Percentiles rank a stretch among this genome's conserved stretches.
Conservation (phyloP, 1,284 basidiomycete genomes). For the Pterula multifida region DNA sequence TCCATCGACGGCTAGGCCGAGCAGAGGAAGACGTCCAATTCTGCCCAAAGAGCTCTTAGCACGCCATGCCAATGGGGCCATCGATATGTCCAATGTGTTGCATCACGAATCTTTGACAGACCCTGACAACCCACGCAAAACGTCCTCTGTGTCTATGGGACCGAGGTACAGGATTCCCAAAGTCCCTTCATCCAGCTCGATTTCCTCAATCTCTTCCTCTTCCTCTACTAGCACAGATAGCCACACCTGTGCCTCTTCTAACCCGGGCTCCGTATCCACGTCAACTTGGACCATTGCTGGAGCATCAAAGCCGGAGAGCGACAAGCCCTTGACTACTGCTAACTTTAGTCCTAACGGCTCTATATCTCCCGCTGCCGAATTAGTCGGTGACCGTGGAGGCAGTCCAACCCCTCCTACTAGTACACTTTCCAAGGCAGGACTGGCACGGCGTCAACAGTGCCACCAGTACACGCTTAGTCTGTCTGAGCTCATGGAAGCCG, state of each 20-base stretch:
- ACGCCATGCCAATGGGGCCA: not conserved
- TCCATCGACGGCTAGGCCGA: not conserved
- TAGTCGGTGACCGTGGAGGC: no score
- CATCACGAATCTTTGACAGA: not conserved
- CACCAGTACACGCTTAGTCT: not conserved
- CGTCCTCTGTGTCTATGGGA: not conserved
- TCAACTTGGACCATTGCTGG: not conserved
- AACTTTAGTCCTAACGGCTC: no score
- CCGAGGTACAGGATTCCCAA: not conserved
- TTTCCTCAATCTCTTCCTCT: not conserved
- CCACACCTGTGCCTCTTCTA: not conserved
- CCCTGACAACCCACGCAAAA: not conserved
- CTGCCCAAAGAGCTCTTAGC: not conserved
- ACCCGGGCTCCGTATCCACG: not conserved
- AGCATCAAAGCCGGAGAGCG: no score
- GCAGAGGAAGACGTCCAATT: not conserved
- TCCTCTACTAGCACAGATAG: not conserved
- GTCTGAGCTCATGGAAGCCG: not conserved
- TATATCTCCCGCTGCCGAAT: no score
- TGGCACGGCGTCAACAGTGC: not conserved
- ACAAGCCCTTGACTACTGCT: no score
- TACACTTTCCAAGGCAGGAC: no score
- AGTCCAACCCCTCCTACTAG: no score
- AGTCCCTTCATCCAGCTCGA: not conserved
- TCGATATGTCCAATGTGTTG: not conserved